phyloP scores from a whole-genome alignment of 1,284 basidiomycete species.

The Cutaneotrichosporon sp. region DNA sequence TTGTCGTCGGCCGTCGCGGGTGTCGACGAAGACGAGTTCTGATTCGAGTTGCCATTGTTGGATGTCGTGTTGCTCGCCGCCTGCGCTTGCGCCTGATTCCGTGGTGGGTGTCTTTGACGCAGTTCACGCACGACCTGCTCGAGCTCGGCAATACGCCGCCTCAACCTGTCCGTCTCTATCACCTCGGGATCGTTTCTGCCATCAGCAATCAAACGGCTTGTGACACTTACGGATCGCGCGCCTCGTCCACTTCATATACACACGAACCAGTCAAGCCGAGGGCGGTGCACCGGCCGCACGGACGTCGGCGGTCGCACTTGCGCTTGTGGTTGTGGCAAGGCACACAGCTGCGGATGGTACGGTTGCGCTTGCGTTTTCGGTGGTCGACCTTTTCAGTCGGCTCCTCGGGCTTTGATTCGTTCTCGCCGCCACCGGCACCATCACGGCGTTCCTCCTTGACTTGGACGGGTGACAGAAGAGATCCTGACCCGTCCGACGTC shows the following conservation, averaged over 20 bases:
- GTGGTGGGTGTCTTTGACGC: conserved; percentile 32
- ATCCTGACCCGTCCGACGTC: not conserved
- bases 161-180: conserved; percentile 72
- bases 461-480: not conserved
- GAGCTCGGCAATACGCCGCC: conserved; percentile 79
- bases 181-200: conserved; percentile 68
- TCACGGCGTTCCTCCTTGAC: not conserved
- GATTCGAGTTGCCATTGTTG: not conserved
- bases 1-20: conserved; percentile 21
- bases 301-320: conserved; percentile 56
- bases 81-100: conserved; percentile 5
- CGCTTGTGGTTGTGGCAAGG: conserved; percentile 89
- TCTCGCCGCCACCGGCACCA: not conserved
- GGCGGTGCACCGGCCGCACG: conserved; percentile 81
- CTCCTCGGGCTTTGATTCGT: conserved; percentile 17
- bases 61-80: not conserved
- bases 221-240: conserved; percentile 61
- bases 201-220: not conserved
- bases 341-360: conserved; percentile 79
- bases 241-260: conserved; percentile 86
- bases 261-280: conserved; percentile 69
- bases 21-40: not conserved
- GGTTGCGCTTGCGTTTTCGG: conserved; percentile 65
- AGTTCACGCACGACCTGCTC: conserved; percentile 77
- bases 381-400: conserved; percentile 49